Evolutionary conservation across 495 filamentous ascomycete genomes (phyloP), one percentile per base, ranked within the genome.

Genomic region (Lasiosphaeria miniovina): DNA sequence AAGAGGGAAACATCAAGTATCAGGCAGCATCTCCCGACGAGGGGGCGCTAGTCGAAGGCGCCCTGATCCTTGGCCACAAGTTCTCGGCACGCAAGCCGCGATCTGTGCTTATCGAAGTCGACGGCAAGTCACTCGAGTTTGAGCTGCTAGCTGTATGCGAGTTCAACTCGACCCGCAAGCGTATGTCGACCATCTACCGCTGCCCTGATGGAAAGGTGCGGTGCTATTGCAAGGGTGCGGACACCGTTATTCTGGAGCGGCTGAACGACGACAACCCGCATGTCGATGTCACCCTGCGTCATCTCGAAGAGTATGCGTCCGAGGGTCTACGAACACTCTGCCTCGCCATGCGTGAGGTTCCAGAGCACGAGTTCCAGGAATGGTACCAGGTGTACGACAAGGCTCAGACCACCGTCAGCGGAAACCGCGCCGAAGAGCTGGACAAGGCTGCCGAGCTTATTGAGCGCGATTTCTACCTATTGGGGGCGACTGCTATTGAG

Each of bases 21-120:
- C 95, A 99, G 75, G 93, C 95, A 35, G 93, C 95, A 11, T 98
- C 95, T 36, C 95, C 95, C 6, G 95, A 99, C 65, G 95, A 99
- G 75, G 95, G 93, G 52, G 95, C 95, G 12, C 77, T 99, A 49
- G 95, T 99, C 15, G 90, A 98, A 65, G 95, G 95, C 52, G 95
- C 95, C 15, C 86, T 91, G 6, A 68, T 76, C 48, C 74, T 99
- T 38, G 95, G 93, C 9, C 97, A 96, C 76, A 83, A 81, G 48
- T 99, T 99, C 70, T 86, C 88, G 49, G 91, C 94, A 57, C 86
- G 95, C 55, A 96, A 89, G 72, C 95, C 95, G 38, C 83, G 88
- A 54, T 82, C 89, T 4, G 94, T 98, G 36, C 86, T 89, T 45
- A 90, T 97, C 63, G 79, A 85, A 32, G 86, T 89, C 40, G 82